Percentiles rank a stretch among this genome's conserved stretches.
phyloP scores from a whole-genome alignment of 495 filamentous ascomycete genomes.

The Cladorrhinum samala region DNA sequence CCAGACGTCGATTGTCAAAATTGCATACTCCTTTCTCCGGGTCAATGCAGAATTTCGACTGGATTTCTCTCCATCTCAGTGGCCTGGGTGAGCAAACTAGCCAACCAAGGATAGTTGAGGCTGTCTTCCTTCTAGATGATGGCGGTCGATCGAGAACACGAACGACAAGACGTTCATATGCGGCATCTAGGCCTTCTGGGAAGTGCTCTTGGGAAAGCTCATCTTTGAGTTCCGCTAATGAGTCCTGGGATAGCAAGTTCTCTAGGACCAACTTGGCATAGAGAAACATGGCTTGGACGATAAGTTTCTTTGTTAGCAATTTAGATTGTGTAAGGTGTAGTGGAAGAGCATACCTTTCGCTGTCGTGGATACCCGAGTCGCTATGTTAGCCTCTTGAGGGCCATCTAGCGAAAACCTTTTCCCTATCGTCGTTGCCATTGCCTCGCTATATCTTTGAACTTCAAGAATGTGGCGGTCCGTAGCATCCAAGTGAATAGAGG shows the following conservation, averaged over 20 bases:
- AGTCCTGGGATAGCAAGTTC: background rate
- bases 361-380: background rate
- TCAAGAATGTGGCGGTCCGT: background rate
- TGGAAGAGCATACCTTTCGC: background rate
- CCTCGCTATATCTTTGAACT: background rate
- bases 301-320: no score
- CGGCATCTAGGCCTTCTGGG: background rate
- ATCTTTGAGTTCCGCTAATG: background rate
- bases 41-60: slow-evolving; percentile 1
- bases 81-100: background rate
- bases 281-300: background rate
- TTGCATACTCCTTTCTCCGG: background rate
- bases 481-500: background rate
- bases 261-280: background rate
- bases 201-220: background rate
- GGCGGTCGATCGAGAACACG: background rate
- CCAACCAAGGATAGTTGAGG: background rate
- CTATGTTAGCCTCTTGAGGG: background rate
- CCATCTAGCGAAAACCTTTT: background rate
- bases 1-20: background rate
- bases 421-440: no score
- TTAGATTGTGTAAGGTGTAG: no score
- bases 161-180: background rate
- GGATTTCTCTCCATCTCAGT: slow-evolving; percentile 4
- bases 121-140: background rate